phyloP scores from a whole-genome alignment of 2,329 filamentous ascomycete genomes.

The Purpureocillium takamizusanense region DNA sequence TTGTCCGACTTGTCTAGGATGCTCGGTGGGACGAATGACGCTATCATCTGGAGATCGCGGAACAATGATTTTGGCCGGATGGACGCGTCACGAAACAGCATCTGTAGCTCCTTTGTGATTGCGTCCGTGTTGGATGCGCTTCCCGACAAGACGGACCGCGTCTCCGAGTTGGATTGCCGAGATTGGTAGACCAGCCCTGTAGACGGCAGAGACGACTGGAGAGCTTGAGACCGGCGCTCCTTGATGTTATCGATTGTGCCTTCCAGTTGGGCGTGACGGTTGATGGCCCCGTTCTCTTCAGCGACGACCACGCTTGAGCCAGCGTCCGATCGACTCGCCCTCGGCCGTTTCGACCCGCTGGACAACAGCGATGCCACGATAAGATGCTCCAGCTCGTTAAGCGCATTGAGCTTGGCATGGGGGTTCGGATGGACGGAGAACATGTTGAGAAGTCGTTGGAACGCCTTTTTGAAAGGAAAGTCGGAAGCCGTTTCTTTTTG shows the following conservation, averaged over 20 bases:
- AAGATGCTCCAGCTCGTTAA: constrained; percentile 76
- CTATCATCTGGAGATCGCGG: constrained; percentile 70
- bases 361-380: constrained; percentile 61
- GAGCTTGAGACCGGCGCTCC: constrained; percentile 52
- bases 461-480: constrained; percentile 76
- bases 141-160: constrained; percentile 38
- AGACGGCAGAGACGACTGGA: constrained; percentile 19
- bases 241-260: constrained; percentile 62
- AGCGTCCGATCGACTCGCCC: constrained; percentile 27
- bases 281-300: constrained; percentile 15
- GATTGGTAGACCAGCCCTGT: constrained; percentile 22
- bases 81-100: constrained; percentile 56
- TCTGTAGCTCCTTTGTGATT: constrained; percentile 57
- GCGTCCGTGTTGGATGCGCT: constrained; percentile 49
- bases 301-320: constrained; percentile 23
- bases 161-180: constrained; percentile 36
- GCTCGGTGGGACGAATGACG: constrained; percentile 52
- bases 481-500: constrained; percentile 29
- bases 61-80: constrained; percentile 74
- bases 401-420: constrained; percentile 70
- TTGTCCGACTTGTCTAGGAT: constrained; percentile 53
- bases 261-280: constrained; percentile 43
- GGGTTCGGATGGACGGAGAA: constrained; percentile 89
- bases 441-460: constrained; percentile 69
- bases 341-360: constrained; percentile 21